Evolutionary conservation across 176 grass and related monocot species (phyloP), one percentile per base, ranked within the genome.

Genomic region (Canna indica): DNA sequence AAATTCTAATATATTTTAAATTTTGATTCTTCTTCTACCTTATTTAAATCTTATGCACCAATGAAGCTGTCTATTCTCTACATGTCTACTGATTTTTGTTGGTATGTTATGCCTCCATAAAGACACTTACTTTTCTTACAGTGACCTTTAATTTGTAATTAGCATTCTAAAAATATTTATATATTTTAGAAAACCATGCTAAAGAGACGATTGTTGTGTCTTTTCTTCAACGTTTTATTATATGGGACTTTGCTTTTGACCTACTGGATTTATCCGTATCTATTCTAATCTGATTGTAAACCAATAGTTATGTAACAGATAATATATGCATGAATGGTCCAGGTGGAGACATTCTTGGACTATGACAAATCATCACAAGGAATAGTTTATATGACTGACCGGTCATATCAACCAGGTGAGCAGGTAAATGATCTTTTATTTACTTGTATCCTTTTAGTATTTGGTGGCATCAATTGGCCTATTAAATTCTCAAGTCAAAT

Each of bases 271-370:
- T 8, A 32, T 38, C 18, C n/a, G 6, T 25, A 18, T n/a, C 39
- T 45, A 26, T 68, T 27, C 11, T 69, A 17, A 47, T 69, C 1
- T 10, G n/a, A 28, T 5, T 17, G 18, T 27, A 45, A 29, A 27
- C 2, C 39, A 39, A 20, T 68, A 11, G 3, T 41, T 69, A 17
- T 6, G 25, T 68, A 41, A 79, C 71, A 42, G 41, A 29, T 70
- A 30, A 35, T 59, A 36, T 76, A 81, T 52, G 69, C 24, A 75
- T 84, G 26, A 61, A 79, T 72, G 63, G 73, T 85, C 45, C 52
- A 97, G 94, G 94, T 92, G 27, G 86, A 92, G 77, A 87, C 94
- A 75, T 97, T 97, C 75, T 92, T 92, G 77, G 88, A 97, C 78
- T 97, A 87, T 75, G 94, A 97, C 69, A 97, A 90, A 53, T 80